These are phyloP conservation scores for Diaporthe caulivora DNA, from an alignment of 2,329 filamentous ascomycete genomes.

Conservation along the genomic window DNA sequence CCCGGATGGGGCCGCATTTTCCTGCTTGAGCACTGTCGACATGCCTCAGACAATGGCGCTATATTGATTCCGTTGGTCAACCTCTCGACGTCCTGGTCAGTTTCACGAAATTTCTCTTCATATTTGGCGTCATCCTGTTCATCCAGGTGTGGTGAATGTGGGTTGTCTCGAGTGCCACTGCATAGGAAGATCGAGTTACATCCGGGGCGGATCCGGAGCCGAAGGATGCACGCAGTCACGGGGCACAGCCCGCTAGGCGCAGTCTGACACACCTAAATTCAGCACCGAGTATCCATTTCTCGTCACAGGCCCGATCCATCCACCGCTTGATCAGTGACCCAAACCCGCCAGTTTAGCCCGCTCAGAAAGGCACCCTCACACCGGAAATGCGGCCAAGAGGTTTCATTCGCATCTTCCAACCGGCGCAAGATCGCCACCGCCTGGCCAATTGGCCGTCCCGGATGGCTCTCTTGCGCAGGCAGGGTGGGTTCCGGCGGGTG, in stretches of 20 bases:
- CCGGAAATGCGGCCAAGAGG: slow-evolving; percentile 24
- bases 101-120: too few species aligned
- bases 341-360: neutral
- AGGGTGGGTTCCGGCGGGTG: slow-evolving; percentile 3
- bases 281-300: neutral
- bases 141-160: neutral
- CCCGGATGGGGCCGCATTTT: neutral
- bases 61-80: neutral
- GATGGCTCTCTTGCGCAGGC: neutral
- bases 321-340: slow-evolving; percentile 14
- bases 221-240: slow-evolving; percentile 22
- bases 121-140: neutral
- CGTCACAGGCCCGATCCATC: neutral
- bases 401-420: slow-evolving; percentile 12
- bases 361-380: slow-evolving; percentile 11
- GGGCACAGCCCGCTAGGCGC: slow-evolving; percentile 26
- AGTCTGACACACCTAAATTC: slow-evolving; percentile 15
- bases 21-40: neutral
- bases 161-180: neutral
- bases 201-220: slow-evolving; percentile 21
- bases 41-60: neutral
- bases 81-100: too few species aligned
- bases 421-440: neutral
- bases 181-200: slow-evolving; percentile 16
- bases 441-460: slow-evolving; percentile 6